phyloP scores from a whole-genome alignment of 345 rosid genomes.

The Erysimum cheiranthoides region DNA sequence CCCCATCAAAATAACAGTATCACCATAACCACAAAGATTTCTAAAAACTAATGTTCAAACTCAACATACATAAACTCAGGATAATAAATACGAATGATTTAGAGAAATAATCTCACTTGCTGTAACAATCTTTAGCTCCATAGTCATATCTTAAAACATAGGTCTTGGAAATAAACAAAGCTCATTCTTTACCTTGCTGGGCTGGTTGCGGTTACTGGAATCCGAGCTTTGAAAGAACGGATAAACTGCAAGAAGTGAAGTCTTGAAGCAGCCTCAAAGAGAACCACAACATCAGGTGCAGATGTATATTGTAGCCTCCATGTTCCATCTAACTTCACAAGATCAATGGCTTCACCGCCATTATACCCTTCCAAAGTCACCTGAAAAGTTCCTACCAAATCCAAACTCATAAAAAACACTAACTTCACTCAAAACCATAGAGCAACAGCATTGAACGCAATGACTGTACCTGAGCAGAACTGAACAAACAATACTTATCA shows the following conservation, averaged over 20 bases:
- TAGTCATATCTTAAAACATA: too few relatives aligned
- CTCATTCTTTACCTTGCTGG: too few relatives aligned
- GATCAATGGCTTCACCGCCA: constrained; percentile 69
- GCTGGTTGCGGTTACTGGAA: too few relatives aligned
- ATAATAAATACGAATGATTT: too few relatives aligned
- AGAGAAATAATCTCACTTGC: too few relatives aligned
- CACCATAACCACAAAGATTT: too few relatives aligned
- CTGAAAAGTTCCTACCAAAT: constrained; percentile 53
- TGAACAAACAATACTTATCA: too few relatives aligned
- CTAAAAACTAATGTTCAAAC: too few relatives aligned
- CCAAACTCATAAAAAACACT: constrained; percentile 25
- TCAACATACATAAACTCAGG: too few relatives aligned
- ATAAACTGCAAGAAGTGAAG: constrained; percentile 91
- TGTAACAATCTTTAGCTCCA: too few relatives aligned
- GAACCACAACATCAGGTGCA: constrained; percentile 89
- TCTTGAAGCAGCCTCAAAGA: constrained; percentile 82
- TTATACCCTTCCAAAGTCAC: constrained; percentile 74
- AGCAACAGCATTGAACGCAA: background rate
- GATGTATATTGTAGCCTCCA: constrained; percentile 97
- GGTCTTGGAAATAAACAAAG: too few relatives aligned
- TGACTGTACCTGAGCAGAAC: constrained; percentile 70
- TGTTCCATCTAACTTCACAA: constrained; percentile 80
- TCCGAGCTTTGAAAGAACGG: constrained; percentile 72
- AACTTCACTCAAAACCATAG: background rate
- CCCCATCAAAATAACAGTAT: too few relatives aligned